Base-by-base conservation (phyloP, 768 basidiomycete species). In the Lentinula sp. region DNA sequence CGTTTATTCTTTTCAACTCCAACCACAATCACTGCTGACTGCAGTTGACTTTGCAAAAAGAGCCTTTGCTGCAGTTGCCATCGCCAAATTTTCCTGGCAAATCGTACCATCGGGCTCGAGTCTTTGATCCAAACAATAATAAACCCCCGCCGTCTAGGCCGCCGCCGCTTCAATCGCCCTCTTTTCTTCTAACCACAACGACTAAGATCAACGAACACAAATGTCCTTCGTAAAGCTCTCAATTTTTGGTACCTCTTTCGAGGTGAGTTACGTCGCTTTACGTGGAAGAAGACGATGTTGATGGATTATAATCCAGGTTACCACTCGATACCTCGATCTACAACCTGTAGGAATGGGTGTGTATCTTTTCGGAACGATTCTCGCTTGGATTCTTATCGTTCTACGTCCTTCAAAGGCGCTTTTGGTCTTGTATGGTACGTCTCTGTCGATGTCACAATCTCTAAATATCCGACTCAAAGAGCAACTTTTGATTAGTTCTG, bases 291-390 rank as follows among this genome's bases (percentile, higher is more conserved):
- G 13, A 57, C 28, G 56, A 49, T 28, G 32, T 8, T 28, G 45
- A 39, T n/a, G 28, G 23, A 43, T 50, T 16, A 66, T 68, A 67
- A 52, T 69, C 45, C 72, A 97, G 91, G 95, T 98, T 61, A 97
- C 95, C 23, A 98, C 95, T 61, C 86, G 97, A 69, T 99, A 99
- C 91, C 90, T 97, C 73, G 97, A 99, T 79, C 87, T 99, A 10
- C 96, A 98, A 70, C 96, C 96, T 33, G 96, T 98, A 49, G 97
- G 96, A 73, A 98, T 98, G 96, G 96, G 96, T 92, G 63, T 74
- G 89, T 75, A 50, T 59, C 43, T 32, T 57, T 53, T 58, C 60
- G 65, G 51, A 46, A 41, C 46, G 59, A 46, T 28, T 50, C 39
- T 58, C 51, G 65, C 61, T 60, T 43, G 20, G 16, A 55, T 46